Evolutionary conservation across 2,329 filamentous ascomycete genomes (phyloP).

Genomic region (Waltergamsia citrina): DNA sequence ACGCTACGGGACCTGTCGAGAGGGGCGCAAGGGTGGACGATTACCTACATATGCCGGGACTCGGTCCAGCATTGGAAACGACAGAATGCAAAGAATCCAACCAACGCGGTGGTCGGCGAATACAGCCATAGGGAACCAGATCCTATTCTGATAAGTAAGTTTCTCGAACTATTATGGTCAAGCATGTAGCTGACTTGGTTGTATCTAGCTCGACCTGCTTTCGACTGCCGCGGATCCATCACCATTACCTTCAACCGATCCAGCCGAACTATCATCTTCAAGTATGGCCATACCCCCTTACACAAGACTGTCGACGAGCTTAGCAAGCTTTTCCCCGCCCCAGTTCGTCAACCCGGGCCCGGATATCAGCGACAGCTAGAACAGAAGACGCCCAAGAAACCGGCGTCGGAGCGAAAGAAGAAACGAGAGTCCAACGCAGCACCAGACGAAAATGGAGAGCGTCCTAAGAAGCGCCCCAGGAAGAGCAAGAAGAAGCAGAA

Average conservation of each 20-base stretch:
- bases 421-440: background rate
- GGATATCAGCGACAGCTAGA: constrained; percentile 14
- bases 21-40: constrained; percentile 38
- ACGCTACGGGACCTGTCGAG: constrained; percentile 31
- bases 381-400: constrained; percentile 5
- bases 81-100: constrained; percentile 29
- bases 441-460: constrained; percentile 2
- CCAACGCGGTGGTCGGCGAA: constrained; percentile 33
- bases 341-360: constrained; percentile 17
- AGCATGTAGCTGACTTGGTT: background rate
- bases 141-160: constrained; percentile 31
- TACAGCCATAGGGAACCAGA: constrained; percentile 40
- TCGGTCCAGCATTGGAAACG: constrained; percentile 42
- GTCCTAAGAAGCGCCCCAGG: constrained; percentile 2
- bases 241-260: constrained; percentile 38
- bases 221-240: constrained; percentile 46
- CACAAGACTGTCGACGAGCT: constrained; percentile 45
- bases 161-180: background rate
- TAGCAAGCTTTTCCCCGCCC: constrained; percentile 34
- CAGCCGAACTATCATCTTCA: constrained; percentile 36
- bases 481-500: constrained; percentile 5
- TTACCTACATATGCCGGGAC: constrained; percentile 43
- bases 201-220: constrained; percentile 42
- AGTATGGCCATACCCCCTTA: constrained; percentile 47
- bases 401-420: constrained; percentile 10